phyloP scores from a whole-genome alignment of 202 grass and related monocot species.

The Miscanthus sacchariflorus region DNA sequence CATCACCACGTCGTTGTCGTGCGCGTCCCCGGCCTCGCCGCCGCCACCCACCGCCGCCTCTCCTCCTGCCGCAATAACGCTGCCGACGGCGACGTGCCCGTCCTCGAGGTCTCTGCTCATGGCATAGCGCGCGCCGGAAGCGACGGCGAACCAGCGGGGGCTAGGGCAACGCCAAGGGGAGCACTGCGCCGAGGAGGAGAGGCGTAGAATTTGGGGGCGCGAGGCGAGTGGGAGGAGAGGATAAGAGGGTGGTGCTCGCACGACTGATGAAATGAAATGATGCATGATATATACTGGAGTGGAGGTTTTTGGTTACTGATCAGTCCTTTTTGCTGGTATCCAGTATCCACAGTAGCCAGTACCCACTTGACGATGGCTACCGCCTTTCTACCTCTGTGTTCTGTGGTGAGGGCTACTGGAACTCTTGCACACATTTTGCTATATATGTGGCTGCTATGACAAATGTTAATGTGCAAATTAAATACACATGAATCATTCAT shows the following conservation, averaged over 20 bases:
- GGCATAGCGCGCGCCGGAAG: slow-evolving; percentile 43
- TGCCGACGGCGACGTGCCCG: slow-evolving; percentile 34
- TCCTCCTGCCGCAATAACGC: slow-evolving; percentile 15
- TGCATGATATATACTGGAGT: slow-evolving; percentile 54
- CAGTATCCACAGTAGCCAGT: slow-evolving; percentile 16
- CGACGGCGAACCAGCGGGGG: neutral
- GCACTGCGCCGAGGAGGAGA: slow-evolving; percentile 11
- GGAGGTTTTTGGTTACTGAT: slow-evolving; percentile 47
- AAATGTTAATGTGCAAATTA: neutral
- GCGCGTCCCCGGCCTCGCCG: slow-evolving; percentile 55
- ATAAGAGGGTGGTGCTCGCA: slow-evolving; percentile 70
- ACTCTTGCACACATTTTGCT: neutral
- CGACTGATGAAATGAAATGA: slow-evolving; percentile 44
- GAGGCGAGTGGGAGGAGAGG: slow-evolving; percentile 56
- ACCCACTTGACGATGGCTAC: slow-evolving; percentile 38
- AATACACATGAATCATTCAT: neutral
- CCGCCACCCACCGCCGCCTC: neutral
- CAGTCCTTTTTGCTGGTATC: slow-evolving; percentile 25
- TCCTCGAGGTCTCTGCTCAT: slow-evolving; percentile 59
- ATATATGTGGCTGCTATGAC: neutral
- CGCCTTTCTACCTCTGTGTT: neutral
- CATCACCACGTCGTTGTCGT: slow-evolving; percentile 92
- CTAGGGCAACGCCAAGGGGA: slow-evolving; percentile 43
- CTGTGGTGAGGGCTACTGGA: neutral
- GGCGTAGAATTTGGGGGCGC: slow-evolving; percentile 44